Percentiles rank a stretch among this genome's conserved stretches.
Evolutionary conservation across 2,329 filamentous ascomycete genomes (phyloP).

Genomic region (Esteya vermicola): DNA sequence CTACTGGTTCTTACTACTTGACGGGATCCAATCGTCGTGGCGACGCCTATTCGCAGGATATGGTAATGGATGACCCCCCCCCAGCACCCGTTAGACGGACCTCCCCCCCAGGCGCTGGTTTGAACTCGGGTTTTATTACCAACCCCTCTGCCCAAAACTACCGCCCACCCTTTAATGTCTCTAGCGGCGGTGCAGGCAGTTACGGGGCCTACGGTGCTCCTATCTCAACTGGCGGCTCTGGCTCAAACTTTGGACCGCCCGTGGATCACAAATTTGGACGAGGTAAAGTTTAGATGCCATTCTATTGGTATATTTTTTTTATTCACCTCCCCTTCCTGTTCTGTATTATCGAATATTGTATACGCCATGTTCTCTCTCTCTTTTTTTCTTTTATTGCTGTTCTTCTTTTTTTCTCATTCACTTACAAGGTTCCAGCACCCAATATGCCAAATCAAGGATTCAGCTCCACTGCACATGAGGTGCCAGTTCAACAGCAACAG

Average conservation of each 20-base stretch:
- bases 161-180: too few relatives aligned
- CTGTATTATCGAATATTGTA: not conserved
- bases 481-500: slow-evolving; percentile 20
- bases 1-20: slow-evolving; percentile 6
- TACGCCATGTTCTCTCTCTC: not conserved
- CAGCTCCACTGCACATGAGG: slow-evolving; percentile 24
- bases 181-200: slow-evolving; percentile 25
- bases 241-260: slow-evolving; percentile 6
- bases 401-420: slow-evolving; percentile 13
- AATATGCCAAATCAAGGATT: slow-evolving; percentile 22
- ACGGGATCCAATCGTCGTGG: slow-evolving; percentile 1
- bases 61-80: slow-evolving; percentile 8
- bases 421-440: slow-evolving; percentile 25
- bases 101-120: slow-evolving; percentile 3
- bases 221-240: slow-evolving; percentile 6
- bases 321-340: not conserved
- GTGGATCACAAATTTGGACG: slow-evolving; percentile 9
- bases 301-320: slow-evolving; percentile 19
- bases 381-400: slow-evolving; percentile 16
- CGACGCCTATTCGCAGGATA: slow-evolving; percentile 7
- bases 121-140: slow-evolving; percentile 1
- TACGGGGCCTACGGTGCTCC: slow-evolving; percentile 34
- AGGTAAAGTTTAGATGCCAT: slow-evolving; percentile 7
- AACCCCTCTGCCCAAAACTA: too few relatives aligned
- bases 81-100: slow-evolving; percentile 3